Base-by-base conservation (phyloP, 805 yeast genomes). In the Millerozyma acaciae region DNA sequence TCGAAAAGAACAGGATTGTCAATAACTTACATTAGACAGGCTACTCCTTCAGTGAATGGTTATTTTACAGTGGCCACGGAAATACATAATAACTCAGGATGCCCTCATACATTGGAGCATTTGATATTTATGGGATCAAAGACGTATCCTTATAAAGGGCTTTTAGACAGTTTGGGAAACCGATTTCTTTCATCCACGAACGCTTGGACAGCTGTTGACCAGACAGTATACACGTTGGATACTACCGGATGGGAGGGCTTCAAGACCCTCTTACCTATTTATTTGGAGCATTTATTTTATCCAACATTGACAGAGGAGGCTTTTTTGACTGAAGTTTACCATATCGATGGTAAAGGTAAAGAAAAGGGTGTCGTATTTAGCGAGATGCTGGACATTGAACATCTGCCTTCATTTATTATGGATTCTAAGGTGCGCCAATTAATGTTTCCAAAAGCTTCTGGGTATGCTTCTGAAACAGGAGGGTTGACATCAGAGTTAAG, bases 241-340 rank as follows among this genome's bases (percentile, higher is more conserved):
- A 79, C 95, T 23, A 97, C 97, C 1, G 97, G 97, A 7, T 89
- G 96, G 96, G 86, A 85, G 36, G 97, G 97, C 1, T 93, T 93
- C 60, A 76, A 75, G 30, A 72, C 79, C 40, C 62, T 93, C 18
- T 70, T 93, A 19, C 97, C 98, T 0, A 80, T 88, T 3, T 93
- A 90, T 54, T 60, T 93, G 44, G 97, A 93, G 53, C 97, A 93
- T 53, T 60, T 93, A 16, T 56, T 88, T 28, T 57, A 78, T 46
- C 97, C 98, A 2, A 85, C 95, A 0, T 62, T 93, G 33, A 82
- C 95, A 1, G 95, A 88, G 51, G 85, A 79, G 33, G 95, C 95
- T 0, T 93, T 95, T 48, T 64, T 81, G 33, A 93, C 98, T 1
- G 98, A 93, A 55, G 97, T 93, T 6, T 86, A 86, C 55, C 97